Conservation (phyloP, 352 stramenopile genomes). For the Phytophthora fragariae region DNA sequence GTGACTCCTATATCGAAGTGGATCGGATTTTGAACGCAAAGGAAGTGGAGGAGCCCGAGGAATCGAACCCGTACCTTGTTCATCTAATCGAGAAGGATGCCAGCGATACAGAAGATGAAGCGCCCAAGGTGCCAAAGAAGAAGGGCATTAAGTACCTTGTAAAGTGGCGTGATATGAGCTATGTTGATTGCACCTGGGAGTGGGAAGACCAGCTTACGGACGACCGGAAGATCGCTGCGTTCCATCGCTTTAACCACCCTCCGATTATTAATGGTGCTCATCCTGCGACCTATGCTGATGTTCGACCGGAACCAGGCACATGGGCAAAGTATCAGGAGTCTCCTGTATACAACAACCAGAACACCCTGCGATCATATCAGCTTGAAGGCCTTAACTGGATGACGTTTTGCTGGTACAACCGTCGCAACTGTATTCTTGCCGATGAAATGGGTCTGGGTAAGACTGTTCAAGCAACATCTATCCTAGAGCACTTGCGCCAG, state of each 20-base stretch:
- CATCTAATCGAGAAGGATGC: constrained; percentile 46
- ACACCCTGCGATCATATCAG: constrained; percentile 97
- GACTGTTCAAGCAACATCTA: constrained; percentile 93
- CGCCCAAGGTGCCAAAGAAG: constrained; percentile 63
- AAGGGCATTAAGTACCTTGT: constrained; percentile 92
- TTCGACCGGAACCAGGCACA: constrained; percentile 75
- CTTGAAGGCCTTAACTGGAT: constrained; percentile 99
- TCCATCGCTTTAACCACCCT: constrained; percentile 87
- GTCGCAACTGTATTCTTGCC: constrained; percentile 92
- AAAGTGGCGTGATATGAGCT: constrained; percentile 92
- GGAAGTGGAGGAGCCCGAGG: constrained; percentile 77
- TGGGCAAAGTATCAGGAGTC: constrained; percentile 92
- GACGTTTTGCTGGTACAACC: constrained; percentile 98
- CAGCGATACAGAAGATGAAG: constrained; percentile 54
- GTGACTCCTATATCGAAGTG: constrained; percentile 84
- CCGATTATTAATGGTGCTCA: constrained; percentile 87
- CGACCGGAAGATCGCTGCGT: constrained; percentile 90
- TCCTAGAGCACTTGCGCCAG: constrained; percentile 95
- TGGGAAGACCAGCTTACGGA: constrained; percentile 91
- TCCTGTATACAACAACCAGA: constrained; percentile 94
- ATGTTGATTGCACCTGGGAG: constrained; percentile 91
- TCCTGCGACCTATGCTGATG: constrained; percentile 82
- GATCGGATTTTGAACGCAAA: constrained; percentile 83
- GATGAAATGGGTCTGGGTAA: constrained; percentile 94
- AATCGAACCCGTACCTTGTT: constrained; percentile 73